Conservation (phyloP, 1,284 basidiomycete species). For the Ustilago shanxiensis region DNA sequence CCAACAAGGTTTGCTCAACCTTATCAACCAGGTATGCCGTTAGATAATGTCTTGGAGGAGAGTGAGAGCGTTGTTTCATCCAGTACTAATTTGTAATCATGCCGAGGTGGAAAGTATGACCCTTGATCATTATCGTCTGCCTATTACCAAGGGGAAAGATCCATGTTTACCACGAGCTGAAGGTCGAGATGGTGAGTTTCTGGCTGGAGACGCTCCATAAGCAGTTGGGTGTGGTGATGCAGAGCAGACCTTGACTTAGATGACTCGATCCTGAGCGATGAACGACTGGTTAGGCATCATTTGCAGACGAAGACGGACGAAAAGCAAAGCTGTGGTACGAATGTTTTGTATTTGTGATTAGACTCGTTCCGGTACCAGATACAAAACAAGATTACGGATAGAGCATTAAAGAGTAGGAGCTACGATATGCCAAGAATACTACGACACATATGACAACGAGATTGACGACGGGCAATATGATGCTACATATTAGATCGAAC, state of each 20-base stretch:
- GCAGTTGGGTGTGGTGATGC: too few relatives aligned
- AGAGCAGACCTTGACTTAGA: too few relatives aligned
- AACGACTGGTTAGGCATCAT: too few relatives aligned
- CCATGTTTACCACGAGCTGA: too few relatives aligned
- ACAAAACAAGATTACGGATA: conserved; percentile 2
- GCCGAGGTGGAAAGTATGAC: too few relatives aligned
- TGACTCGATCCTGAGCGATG: too few relatives aligned
- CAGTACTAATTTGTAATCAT: conserved; percentile 11
- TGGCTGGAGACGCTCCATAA: too few relatives aligned
- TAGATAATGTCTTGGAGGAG: conserved; percentile 63
- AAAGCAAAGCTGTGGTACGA: background rate
- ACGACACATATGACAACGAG: background rate
- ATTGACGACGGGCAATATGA: background rate
- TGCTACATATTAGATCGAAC: background rate
- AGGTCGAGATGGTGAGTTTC: too few relatives aligned
- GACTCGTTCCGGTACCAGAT: background rate
- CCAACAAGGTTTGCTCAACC: conserved; percentile 42
- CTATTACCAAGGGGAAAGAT: too few relatives aligned
- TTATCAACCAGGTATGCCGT: conserved; percentile 64
- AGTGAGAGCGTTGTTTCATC: conserved; percentile 55
- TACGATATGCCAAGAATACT: background rate
- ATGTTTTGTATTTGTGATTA: background rate
- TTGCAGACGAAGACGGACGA: background rate
- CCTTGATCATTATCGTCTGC: too few relatives aligned
- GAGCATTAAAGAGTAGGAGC: conserved; percentile 6